Base-by-base conservation (phyloP, 108 stramenopile genomes). In the Cyclostephanos invisitatus region DNA sequence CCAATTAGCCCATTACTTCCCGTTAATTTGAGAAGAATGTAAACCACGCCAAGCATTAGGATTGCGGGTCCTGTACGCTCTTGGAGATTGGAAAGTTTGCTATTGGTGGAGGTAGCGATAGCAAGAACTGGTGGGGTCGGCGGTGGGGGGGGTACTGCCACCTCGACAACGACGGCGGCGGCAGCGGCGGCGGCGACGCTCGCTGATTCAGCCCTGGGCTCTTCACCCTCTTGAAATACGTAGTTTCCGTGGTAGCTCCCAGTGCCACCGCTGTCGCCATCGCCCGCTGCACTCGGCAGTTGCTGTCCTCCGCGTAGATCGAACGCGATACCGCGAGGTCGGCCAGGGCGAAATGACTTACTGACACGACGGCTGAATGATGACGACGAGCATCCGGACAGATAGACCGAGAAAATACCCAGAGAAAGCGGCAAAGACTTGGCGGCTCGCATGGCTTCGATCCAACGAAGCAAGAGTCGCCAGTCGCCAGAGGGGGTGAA, bases 1-100 rank as follows among this genome's bases (percentile, higher is more conserved):
- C 72, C 77, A 63, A 86, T 78, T 57, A 90, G 62, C 12, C 89
- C 89, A 50, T 74, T 87, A 59, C 66, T 35, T 50, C 79, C 81
- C 22, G 65, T 64, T 40, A 62, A 62, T 4, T 68, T 78, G 21
- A 78, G 69, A 1, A 77, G 51, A 24, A 84, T 68, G 44, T 62
- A 68, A 4, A 62, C 63, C 48, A 69, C 56, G 51, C 75, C 83
- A 20, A 89, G 75, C 84, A 89, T 89, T 12, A 85, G 49, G 0
- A 87, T 35, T 9, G 88, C 84, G 22, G 88, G 84, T 7, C 64
- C 77, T 17, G 78, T 78, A 7, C 84, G 77, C 32, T 83, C 74
- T 69, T 83, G 73, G 58, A 83, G 71, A 49, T 85, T 85, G 42
- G 74, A 67, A 22, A 75, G 68, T 37, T 81, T 81, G 58, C 25